Evolutionary conservation across 768 basidiomycete genomes (phyloP).

Genomic region (Coprinopsis sp.): DNA sequence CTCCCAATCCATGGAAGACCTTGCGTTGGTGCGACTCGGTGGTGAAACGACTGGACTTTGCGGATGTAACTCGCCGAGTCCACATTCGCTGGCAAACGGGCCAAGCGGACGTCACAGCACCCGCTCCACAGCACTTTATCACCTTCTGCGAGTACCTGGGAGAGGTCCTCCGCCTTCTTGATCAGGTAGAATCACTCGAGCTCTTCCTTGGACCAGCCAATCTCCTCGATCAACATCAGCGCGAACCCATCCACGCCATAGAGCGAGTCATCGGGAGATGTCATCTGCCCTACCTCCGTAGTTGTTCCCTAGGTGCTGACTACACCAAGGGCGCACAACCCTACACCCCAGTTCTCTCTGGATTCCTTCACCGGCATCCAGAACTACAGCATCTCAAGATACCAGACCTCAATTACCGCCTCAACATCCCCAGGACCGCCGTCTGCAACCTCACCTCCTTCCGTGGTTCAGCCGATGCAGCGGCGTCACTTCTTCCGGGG

Average conservation of each 20-base stretch:
- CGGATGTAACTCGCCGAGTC: constrained; percentile 40
- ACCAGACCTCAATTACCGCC: constrained; percentile 38
- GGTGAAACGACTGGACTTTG: constrained; percentile 39
- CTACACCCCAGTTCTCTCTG: constrained; percentile 35
- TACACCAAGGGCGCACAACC: constrained; percentile 37
- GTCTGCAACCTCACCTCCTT: constrained; percentile 50
- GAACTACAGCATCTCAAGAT: constrained; percentile 43
- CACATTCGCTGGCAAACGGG: constrained; percentile 55
- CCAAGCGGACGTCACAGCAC: constrained; percentile 37
- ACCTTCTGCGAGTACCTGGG: constrained; percentile 37
- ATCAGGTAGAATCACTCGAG: constrained; percentile 50
- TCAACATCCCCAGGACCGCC: constrained; percentile 38
- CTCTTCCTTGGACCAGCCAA: constrained; percentile 47
- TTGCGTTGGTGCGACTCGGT: constrained; percentile 51
- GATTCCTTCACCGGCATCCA: constrained; percentile 40
- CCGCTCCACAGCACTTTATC: constrained; percentile 27
- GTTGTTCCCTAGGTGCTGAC: constrained; percentile 42
- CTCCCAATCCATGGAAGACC: constrained; percentile 39
- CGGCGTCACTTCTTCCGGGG: constrained; percentile 56
- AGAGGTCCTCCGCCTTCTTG: constrained; percentile 30
- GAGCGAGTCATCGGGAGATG: constrained; percentile 39
- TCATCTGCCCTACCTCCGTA: constrained; percentile 36
- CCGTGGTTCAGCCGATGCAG: constrained; percentile 56
- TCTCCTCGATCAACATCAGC: constrained; percentile 17
- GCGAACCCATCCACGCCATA: constrained; percentile 36